Conservation (phyloP, 306 rosid species). For the Rosa chinensis region DNA sequence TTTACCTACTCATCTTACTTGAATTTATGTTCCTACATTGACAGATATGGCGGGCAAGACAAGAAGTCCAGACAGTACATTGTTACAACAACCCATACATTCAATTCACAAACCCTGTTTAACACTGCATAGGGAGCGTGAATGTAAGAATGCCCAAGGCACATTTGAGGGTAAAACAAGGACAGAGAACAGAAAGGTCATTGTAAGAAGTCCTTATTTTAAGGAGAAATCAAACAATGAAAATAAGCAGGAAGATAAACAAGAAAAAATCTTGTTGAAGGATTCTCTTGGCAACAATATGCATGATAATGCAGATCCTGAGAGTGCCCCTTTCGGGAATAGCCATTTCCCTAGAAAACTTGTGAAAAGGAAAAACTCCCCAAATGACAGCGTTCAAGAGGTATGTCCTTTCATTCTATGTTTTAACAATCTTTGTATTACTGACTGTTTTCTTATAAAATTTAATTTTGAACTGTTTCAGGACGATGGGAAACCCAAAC, state of each 20-base stretch:
- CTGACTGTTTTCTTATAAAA: slow-evolving; percentile 20
- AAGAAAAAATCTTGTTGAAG: slow-evolving; percentile 22
- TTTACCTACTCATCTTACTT: slow-evolving; percentile 17
- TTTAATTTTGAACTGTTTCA: slow-evolving; percentile 40
- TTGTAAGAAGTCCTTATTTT: slow-evolving; percentile 71
- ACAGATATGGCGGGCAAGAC: slow-evolving; percentile 34
- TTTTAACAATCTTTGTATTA: neutral
- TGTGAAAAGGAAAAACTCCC: slow-evolving; percentile 60
- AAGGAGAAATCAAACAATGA: slow-evolving; percentile 49
- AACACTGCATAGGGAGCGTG: slow-evolving; percentile 51
- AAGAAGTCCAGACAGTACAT: slow-evolving; percentile 47
- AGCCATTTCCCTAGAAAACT: slow-evolving; percentile 32
- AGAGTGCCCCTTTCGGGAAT: slow-evolving; percentile 32
- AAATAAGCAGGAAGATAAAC: slow-evolving; percentile 35
- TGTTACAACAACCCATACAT: slow-evolving; percentile 51
- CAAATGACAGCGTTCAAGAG: slow-evolving; percentile 39
- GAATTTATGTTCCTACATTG: slow-evolving; percentile 30
- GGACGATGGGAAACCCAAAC: slow-evolving; percentile 56
- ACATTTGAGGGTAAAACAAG: slow-evolving; percentile 44
- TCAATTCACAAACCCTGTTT: slow-evolving; percentile 79
- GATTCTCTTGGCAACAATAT: slow-evolving; percentile 28
- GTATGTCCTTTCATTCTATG: slow-evolving; percentile 43
- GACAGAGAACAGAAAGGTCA: slow-evolving; percentile 53
- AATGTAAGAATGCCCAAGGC: slow-evolving; percentile 31
- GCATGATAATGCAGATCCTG: slow-evolving; percentile 30